phyloP scores from a whole-genome alignment of 495 filamentous ascomycete species.

The Neurospora sp. region DNA sequence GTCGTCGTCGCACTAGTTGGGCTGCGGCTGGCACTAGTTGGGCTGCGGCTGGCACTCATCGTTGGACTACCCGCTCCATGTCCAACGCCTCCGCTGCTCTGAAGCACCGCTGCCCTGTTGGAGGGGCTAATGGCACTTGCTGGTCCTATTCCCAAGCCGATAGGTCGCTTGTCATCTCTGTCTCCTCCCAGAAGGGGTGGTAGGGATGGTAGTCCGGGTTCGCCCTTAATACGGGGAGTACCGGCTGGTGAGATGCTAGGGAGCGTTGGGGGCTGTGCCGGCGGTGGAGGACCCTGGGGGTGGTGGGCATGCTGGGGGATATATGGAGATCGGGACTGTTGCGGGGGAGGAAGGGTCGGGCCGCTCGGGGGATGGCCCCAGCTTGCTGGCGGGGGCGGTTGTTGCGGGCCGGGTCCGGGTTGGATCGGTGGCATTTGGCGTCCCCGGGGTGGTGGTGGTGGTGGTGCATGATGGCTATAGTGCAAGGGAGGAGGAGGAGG shows the following conservation, averaged over 20 bases:
- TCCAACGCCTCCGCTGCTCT: constrained; percentile 29
- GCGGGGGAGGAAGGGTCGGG: background rate
- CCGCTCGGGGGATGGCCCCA: background rate
- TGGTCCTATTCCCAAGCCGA: background rate
- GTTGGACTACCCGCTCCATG: background rate
- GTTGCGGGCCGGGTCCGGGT: background rate
- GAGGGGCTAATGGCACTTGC: background rate
- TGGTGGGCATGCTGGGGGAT: background rate
- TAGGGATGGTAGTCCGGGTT: background rate
- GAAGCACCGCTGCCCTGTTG: constrained; percentile 23
- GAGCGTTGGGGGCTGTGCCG: background rate
- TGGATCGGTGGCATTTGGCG: background rate
- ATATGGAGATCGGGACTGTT: background rate
- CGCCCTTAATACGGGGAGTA: background rate
- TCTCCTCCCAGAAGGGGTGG: background rate
- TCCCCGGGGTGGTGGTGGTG: background rate
- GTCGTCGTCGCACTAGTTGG: background rate
- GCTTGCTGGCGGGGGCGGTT: background rate
- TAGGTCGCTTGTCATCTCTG: background rate
- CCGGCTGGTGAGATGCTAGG: background rate
- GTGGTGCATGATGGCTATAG: background rate
- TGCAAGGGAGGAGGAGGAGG: background rate
- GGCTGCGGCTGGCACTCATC: background rate
- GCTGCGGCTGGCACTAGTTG: background rate
- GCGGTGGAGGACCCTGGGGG: background rate